A percentile compares a stretch with the other conserved stretches of the same genome.
Evolutionary conservation across 164 flowering plant genomes (phyloP).

Genomic region (Echeveria elegans): DNA sequence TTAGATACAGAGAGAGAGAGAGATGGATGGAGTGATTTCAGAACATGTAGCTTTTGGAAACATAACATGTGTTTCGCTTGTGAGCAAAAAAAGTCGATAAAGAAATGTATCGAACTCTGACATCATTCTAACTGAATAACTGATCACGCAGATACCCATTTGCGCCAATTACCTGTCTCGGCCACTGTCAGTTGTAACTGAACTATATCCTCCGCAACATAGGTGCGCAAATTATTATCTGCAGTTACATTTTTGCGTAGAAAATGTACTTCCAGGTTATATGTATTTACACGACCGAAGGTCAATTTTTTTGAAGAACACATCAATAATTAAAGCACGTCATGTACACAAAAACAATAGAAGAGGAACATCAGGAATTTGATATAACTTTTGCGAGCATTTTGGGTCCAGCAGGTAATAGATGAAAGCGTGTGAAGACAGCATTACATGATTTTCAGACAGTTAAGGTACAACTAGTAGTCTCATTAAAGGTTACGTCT

Average conservation of each 20-base stretch:
- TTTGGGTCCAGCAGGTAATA: not conserved
- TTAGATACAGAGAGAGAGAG: not conserved
- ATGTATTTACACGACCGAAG: too few relatives aligned
- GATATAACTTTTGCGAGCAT: not conserved
- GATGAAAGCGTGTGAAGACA: not conserved
- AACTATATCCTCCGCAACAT: not conserved
- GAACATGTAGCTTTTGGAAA: slow-evolving; percentile 4
- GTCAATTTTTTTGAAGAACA: too few relatives aligned
- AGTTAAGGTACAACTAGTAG: not conserved
- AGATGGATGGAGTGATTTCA: not conserved
- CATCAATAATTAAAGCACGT: too few relatives aligned
- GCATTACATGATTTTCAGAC: not conserved
- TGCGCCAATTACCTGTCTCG: not conserved
- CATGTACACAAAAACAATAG: not conserved
- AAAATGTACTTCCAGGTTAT: too few relatives aligned
- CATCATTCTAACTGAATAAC: not conserved
- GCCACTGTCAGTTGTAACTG: not conserved
- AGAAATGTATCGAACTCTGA: not conserved
- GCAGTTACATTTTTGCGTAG: not conserved
- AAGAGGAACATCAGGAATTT: not conserved
- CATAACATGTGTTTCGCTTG: not conserved
- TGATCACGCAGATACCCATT: not conserved
- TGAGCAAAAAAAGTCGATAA: not conserved
- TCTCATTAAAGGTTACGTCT: not conserved
- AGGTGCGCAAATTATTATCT: not conserved